Evolutionary conservation across 75 land plant genomes (phyloP).

Genomic region (Picea glauca): DNA sequence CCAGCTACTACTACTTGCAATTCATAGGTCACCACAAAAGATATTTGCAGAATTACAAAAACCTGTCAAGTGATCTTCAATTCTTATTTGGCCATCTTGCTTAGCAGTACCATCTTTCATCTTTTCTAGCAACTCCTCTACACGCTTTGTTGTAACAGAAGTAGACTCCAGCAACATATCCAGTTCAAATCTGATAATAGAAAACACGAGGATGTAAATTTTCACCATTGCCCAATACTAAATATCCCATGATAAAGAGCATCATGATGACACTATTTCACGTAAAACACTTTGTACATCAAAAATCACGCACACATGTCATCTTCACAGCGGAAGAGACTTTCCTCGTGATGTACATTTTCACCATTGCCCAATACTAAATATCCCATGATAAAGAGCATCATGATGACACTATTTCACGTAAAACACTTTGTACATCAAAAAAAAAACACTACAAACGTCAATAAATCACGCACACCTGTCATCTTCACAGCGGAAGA

Average conservation of each 20-base stretch:
- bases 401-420: not conserved
- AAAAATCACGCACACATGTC: conserved; percentile 40
- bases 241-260: not conserved
- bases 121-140: conserved; percentile 72
- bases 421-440: not conserved
- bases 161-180: conserved; percentile 92
- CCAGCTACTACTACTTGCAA: not conserved
- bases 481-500: conserved; percentile 81
- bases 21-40: not conserved
- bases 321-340: conserved; percentile 79
- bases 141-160: conserved; percentile 60
- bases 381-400: not conserved
- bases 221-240: conserved; percentile 1
- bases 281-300: not conserved
- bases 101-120: conserved; percentile 44
- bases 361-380: not conserved
- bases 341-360: conserved; percentile 39
- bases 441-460: conserved; percentile 7
- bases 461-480: conserved; percentile 27
- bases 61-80: conserved; percentile 80
- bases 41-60: not conserved
- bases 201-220: conserved; percentile 6
- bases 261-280: not conserved
- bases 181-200: conserved; percentile 61
- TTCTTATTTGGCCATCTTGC: conserved; percentile 47